Evolutionary conservation across 345 rosid genomes (phyloP), one percentile per base, ranked within the genome.

Genomic region (Populus nigra): DNA sequence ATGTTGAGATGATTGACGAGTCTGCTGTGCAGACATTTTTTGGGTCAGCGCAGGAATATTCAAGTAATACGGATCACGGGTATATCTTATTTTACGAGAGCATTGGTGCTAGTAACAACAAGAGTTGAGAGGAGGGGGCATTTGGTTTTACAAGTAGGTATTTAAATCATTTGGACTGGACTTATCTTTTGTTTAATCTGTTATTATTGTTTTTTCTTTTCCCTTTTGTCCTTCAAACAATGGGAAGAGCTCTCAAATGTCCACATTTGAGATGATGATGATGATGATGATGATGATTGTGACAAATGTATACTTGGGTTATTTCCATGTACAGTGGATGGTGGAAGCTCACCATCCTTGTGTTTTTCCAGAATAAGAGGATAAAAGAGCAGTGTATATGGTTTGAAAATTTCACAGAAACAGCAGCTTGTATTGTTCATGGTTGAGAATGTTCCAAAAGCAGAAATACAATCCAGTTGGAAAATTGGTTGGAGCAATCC

Each of bases 1-100:
- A 93, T 11, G 97, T 93, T 71, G 99, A 96, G 87, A 96, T 96
- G 90, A 93, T 96, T 20, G 99, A 96, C 9, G 99, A 96, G 87
- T 91, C 99, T 57, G 99, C 95, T 0, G 97, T 96, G 78, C 98
- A 94, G 76, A 94, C 99, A 20, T 96, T 96, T 89, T 96, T 96
- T 63, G 98, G 99, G 74, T 93, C 99, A 6, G 93, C 98, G 2
- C 97, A 96, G 82, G 99, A 96, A 82, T 96, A 91, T 74, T 92
- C 98, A 1, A 92, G 95, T 84, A 94, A 96, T 82, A 94, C 99
- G 8, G 98, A 96, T 85, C 99, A 96, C 7, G 98, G 99, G 36
- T 94, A 96, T 83, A 96, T 96, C 88, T 86, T 96, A 90, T 96
- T 96, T 84, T 96, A 94, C 9, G 99, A 91, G 89, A 91, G 98